Base-by-base conservation (phyloP, 305 asterid species). In the Fraxinus baroniana region DNA sequence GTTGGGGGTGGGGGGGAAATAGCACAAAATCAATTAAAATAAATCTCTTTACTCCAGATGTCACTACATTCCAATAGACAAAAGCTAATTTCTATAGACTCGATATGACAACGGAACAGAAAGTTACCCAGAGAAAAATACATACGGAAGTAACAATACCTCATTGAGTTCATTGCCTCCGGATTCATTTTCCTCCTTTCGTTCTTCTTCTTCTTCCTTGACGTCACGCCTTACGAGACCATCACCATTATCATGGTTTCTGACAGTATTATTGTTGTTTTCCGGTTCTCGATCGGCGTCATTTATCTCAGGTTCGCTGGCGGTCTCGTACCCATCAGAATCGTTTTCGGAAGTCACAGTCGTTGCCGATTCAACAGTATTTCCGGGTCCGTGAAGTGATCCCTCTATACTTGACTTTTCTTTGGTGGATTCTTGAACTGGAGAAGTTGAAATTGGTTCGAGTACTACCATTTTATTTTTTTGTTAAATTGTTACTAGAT, bases 291-390 rank as follows among this genome's bases (percentile, higher is more conserved):
- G 71, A 78, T 82, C 87, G 73, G 79, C 79, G 78, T 86, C 92
- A 81, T 91, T 88, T 37, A 92, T 86, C 86, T 92, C 98, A 15
- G 93, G 84, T 13, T 95, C 99, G 77, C 99, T 95, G 81, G 99
- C 99, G 37, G 99, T 95, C 81, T 94, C 97, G 79, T 90, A 95
- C 60, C 94, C 98, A 82, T 95, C 99, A 73, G 97, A 91, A 20
- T 68, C 72, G 86, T 91, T 85, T 3, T 92, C 96, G 66, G 89
- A 79, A 33, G 87, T 70, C 74, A 76, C 84, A 7, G 88, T 60
- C 37, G 88, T 76, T 7, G 88, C 81, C 20, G 85, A 28, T 68
- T 68, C 37, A 68, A 28, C 74, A 28, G 74, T 4, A 28, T 68
- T 28, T 28, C 52, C 22, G 89, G 44, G 35, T 82, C 68, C 28